A percentile compares a stretch with the other conserved stretches of the same genome.
phyloP scores from a whole-genome alignment of 2,329 filamentous ascomycete genomes.

The Hypomyces perniciosus region DNA sequence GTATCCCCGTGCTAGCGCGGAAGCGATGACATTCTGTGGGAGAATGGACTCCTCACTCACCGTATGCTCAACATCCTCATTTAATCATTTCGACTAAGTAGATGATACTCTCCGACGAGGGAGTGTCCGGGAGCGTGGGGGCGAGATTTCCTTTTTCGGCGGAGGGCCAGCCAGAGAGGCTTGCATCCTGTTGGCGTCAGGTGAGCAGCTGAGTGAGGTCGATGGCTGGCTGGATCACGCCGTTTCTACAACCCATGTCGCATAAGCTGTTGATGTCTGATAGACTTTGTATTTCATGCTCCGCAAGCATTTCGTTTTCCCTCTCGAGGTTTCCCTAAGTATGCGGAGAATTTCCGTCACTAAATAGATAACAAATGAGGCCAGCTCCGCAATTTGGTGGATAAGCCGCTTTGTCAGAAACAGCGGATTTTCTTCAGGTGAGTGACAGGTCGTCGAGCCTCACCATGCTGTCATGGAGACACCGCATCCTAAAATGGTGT shows the following conservation, averaged over 20 bases:
- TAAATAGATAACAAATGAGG: too few species aligned
- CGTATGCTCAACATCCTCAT: too few species aligned
- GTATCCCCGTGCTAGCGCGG: not conserved
- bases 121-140: not conserved
- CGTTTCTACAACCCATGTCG: not conserved
- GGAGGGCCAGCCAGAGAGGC: not conserved
- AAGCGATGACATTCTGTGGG: slow-evolving; percentile 5
- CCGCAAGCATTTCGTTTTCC: too few species aligned
- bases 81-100: too few species aligned
- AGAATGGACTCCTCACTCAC: not conserved
- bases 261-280: not conserved
- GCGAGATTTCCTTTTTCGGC: not conserved
- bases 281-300: too few species aligned
- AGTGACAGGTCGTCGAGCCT: too few species aligned
- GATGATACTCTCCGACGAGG: too few species aligned
- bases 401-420: too few species aligned
- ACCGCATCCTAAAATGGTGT: not conserved
- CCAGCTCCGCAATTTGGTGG: too few species aligned
- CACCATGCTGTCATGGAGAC: not conserved
- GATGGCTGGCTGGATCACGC: not conserved
- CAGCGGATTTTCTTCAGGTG: too few species aligned
- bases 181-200: slow-evolving; percentile 16
- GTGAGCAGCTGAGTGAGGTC: slow-evolving; percentile 15
- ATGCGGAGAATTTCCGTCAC: too few species aligned
- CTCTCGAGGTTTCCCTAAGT: too few species aligned